Evolutionary conservation across 2,329 filamentous ascomycete species (phyloP), one percentile per base, ranked within the genome.

Genomic region (Cercospora citrullina): DNA sequence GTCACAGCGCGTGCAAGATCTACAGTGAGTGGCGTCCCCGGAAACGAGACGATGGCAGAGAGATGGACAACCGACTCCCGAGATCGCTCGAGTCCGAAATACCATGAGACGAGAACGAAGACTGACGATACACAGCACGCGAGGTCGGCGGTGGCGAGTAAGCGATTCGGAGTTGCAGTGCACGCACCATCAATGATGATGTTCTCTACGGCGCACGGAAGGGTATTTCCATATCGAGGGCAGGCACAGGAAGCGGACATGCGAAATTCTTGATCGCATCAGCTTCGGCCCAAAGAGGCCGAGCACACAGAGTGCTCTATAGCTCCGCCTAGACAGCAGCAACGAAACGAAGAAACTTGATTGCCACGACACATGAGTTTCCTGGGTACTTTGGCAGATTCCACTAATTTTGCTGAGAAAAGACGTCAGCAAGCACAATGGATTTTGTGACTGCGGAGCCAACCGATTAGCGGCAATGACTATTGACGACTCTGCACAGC

Each of bases 1-100:
- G 89, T 77, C 96, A 99, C 89, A 94, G 90, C 87, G 95, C 94
- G 88, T 90, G 97, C 89, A 92, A 91, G 88, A 96, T 99, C 87
- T 99, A 97, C 92, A 99, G 89, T 91, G 86, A 76, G 89, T 88
- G 36, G 65, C 51, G 42, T 9, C 42, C 39, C 48, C 23, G 23
- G 23, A 6, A 23, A 28, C 21, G 48, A 53, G 23, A 53, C 48
- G 21, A 53, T 53, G 48, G 48, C 23, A 16, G 55, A 58, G 55
- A 58, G n/a, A 42, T 33, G 39, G 21, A 65, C 9, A 39, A 1
- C 62, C 31, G 23, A n/a, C 26, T 39, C 55, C 5, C 14, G 16
- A 31, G n/a, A 39, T 36, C n/a, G 28, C 39, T 21, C 30, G 39
- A 48, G 31, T 16, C 18, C 28, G 26, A 14, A 14, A 26, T n/a